Evolutionary conservation across 2,329 filamentous ascomycete species (phyloP).

Genomic region (Dothideomycetidae sp.): DNA sequence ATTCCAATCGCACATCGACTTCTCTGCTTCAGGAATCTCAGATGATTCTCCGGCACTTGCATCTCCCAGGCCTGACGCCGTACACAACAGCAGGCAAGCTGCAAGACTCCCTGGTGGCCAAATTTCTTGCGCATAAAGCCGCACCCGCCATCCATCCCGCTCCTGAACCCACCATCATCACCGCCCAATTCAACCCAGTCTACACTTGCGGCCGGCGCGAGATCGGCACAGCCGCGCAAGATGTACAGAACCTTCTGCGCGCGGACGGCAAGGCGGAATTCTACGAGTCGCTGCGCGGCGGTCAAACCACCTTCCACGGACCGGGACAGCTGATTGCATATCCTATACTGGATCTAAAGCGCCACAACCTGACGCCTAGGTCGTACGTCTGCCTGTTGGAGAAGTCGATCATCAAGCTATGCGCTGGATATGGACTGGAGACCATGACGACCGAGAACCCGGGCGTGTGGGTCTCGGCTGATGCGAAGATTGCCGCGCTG

Average conservation of each 20-base stretch:
- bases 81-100: conserved; percentile 42
- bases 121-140: conserved; percentile 48
- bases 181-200: conserved; percentile 67
- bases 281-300: conserved; percentile 62
- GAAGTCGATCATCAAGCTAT: conserved; percentile 53
- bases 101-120: conserved; percentile 42
- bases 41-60: conserved; percentile 47
- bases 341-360: conserved; percentile 69
- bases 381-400: conserved; percentile 71
- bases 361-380: conserved; percentile 52
- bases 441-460: conserved; percentile 59
- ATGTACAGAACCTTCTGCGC: conserved; percentile 31
- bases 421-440: conserved; percentile 45
- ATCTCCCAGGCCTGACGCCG: conserved; percentile 38
- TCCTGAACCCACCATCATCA: conserved; percentile 59
- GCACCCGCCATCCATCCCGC: conserved; percentile 25
- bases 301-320: conserved; percentile 88
- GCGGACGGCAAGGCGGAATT: conserved; percentile 42
- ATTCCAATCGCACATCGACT: too few relatives aligned
- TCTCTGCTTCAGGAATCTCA: neutral
- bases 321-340: conserved; percentile 90
- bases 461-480: conserved; percentile 55
- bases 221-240: conserved; percentile 31
- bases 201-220: conserved; percentile 88
- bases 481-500: conserved; percentile 72